A percentile compares a stretch with the other conserved stretches of the same genome.
Conservation (phyloP, 305 asterid genomes). For the Rubia balearica region DNA sequence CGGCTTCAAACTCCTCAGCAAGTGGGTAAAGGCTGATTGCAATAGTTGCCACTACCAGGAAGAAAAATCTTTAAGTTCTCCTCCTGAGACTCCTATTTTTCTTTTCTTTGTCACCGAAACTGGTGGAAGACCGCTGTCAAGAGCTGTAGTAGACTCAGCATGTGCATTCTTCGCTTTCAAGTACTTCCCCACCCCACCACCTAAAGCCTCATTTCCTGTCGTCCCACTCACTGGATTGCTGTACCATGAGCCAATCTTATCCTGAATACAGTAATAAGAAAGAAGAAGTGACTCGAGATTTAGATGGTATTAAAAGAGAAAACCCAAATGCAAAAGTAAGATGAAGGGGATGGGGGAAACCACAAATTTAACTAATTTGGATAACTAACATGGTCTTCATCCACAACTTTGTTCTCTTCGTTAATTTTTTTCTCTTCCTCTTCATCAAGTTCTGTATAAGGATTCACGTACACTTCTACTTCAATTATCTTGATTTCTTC, state of each 20-base stretch:
- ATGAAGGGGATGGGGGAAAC: neutral
- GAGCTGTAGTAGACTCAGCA: constrained; percentile 32
- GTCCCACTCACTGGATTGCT: constrained; percentile 67
- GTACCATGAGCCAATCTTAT: constrained; percentile 89
- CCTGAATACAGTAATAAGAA: constrained; percentile 38
- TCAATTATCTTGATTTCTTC: constrained; percentile 85
- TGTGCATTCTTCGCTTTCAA: constrained; percentile 39
- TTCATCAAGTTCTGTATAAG: constrained; percentile 71
- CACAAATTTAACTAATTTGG: neutral
- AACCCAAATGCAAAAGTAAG: neutral
- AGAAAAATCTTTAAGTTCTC: constrained; percentile 65
- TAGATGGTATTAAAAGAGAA: neutral
- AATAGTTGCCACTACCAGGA: constrained; percentile 46
- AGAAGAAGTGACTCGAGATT: constrained; percentile 3
- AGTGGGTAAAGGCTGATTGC: neutral
- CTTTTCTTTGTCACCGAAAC: constrained; percentile 60
- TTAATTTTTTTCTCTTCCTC: constrained; percentile 58
- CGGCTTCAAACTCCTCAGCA: neutral
- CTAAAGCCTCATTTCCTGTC: constrained; percentile 43
- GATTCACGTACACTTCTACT: constrained; percentile 71
- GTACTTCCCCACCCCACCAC: constrained; percentile 83
- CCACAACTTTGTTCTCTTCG: constrained; percentile 46
- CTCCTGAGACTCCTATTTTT: constrained; percentile 42
- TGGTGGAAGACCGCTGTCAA: constrained; percentile 35
- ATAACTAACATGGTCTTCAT: constrained; percentile 65